Percentiles rank a stretch among this genome's conserved stretches.
These are phyloP conservation scores for Penicillium silybi DNA, from an alignment of 495 filamentous ascomycete species.

Conservation along the genomic window DNA sequence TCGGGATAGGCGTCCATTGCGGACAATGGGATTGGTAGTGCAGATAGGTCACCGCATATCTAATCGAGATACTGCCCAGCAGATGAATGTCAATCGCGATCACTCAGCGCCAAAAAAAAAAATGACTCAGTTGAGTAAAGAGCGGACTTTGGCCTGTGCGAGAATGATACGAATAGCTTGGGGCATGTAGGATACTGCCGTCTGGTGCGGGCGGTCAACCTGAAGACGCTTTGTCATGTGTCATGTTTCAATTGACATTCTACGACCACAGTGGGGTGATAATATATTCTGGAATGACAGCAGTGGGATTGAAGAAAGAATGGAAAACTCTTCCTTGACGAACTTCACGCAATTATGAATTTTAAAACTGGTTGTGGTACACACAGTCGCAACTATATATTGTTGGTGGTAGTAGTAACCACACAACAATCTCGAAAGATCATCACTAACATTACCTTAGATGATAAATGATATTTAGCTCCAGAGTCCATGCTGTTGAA, in stretches of 20 bases:
- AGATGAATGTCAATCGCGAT: not conserved
- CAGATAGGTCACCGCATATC: slow-evolving; percentile 40
- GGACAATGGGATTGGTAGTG: slow-evolving; percentile 28
- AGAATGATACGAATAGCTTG: not conserved
- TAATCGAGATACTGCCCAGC: not conserved
- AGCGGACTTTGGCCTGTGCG: not conserved
- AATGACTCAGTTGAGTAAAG: not conserved
- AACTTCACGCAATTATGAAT: not conserved
- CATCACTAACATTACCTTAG: not conserved
- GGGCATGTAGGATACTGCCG: not conserved
- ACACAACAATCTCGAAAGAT: no score
- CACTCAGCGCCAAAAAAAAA: not conserved
- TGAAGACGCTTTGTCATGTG: not conserved
- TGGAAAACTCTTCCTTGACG: not conserved
- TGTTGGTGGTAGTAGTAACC: not conserved
- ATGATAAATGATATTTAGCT: not conserved
- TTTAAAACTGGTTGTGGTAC: not conserved
- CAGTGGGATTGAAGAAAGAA: not conserved
- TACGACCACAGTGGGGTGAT: not conserved
- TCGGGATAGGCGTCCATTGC: slow-evolving; percentile 85
- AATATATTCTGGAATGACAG: not conserved
- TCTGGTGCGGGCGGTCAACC: slow-evolving; percentile 1
- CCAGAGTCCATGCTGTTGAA: no score
- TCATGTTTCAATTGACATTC: not conserved
- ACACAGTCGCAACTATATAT: not conserved